phyloP scores from a whole-genome alignment of 73 alveolate genomes.

The Tetrahymena elliotti region DNA sequence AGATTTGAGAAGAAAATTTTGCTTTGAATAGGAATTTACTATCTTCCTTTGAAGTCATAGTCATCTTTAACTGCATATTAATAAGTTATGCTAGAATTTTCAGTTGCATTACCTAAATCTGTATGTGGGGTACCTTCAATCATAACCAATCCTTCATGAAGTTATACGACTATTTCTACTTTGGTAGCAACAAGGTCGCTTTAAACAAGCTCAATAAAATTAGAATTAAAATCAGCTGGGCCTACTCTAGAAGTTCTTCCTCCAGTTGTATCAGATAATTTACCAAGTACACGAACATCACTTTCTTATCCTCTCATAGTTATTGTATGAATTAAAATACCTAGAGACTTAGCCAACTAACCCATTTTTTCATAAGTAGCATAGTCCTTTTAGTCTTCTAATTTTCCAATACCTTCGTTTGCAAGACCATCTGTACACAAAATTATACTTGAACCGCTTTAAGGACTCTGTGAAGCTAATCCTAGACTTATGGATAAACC shows the following conservation, averaged over 20 bases:
- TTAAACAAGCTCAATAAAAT: constrained; percentile 70
- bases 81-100: constrained; percentile 65
- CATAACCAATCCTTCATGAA: constrained; percentile 77
- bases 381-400: constrained; percentile 51
- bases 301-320: constrained; percentile 87
- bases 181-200: constrained; percentile 78
- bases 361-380: constrained; percentile 75
- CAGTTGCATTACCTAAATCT: constrained; percentile 82
- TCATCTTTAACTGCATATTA: constrained; percentile 62
- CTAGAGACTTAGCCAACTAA: constrained; percentile 67
- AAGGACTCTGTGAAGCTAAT: constrained; percentile 54
- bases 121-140: constrained; percentile 65
- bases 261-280: constrained; percentile 76
- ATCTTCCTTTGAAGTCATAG: constrained; percentile 47
- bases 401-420: constrained; percentile 82
- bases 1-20: constrained; percentile 58
- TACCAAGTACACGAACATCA: constrained; percentile 60
- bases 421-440: constrained; percentile 96
- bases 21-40: constrained; percentile 72
- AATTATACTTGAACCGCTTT: constrained; percentile 78
- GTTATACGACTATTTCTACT: constrained; percentile 60
- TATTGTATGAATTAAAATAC: constrained; percentile 64
- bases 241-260: constrained; percentile 81
- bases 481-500: constrained; percentile 69
- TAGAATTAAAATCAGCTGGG: constrained; percentile 67